A percentile compares a stretch with the other conserved stretches of the same genome.
Conservation (phyloP, 805 yeast species). For the Zygosaccharomyces bisporus region DNA sequence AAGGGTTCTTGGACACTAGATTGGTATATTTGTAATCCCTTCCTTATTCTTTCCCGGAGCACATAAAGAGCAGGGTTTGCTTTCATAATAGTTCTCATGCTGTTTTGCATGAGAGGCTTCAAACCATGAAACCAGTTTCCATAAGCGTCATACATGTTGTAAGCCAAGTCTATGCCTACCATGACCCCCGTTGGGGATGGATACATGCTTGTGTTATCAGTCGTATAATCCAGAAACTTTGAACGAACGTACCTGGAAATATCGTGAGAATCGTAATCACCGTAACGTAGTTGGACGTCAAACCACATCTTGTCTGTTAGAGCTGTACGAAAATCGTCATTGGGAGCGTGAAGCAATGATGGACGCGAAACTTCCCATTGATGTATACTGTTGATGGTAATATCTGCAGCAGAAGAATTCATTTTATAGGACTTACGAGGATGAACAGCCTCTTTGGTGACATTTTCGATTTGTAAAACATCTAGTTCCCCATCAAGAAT, state of each 20-base stretch:
- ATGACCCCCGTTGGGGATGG: slow-evolving; percentile 92
- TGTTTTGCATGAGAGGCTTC: slow-evolving; percentile 83
- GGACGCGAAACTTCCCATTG: slow-evolving; percentile 85
- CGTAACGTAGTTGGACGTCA: slow-evolving; percentile 91
- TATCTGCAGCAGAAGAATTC: slow-evolving; percentile 94
- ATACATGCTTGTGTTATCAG: slow-evolving; percentile 77
- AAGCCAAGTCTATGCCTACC: slow-evolving; percentile 88
- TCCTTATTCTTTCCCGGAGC: slow-evolving; percentile 86
- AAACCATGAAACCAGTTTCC: slow-evolving; percentile 98
- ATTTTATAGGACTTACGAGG: slow-evolving; percentile 96
- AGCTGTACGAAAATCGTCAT: slow-evolving; percentile 58
- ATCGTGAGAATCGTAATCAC: slow-evolving; percentile 97
- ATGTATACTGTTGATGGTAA: slow-evolving; percentile 67
- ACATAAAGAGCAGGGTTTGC: slow-evolving; percentile 92
- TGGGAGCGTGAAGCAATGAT: slow-evolving; percentile 66
- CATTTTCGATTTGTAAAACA: slow-evolving; percentile 74
- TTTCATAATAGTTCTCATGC: slow-evolving; percentile 91
- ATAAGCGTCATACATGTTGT: slow-evolving; percentile 92
- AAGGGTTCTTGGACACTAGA: slow-evolving; percentile 91
- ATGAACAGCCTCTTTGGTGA: slow-evolving; percentile 88
- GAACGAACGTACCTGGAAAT: slow-evolving; percentile 91
- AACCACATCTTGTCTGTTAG: slow-evolving; percentile 79
- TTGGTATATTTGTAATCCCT: slow-evolving; percentile 89
- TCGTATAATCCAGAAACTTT: slow-evolving; percentile 87
- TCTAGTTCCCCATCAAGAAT: slow-evolving; percentile 85